phyloP scores from a whole-genome alignment of 495 filamentous ascomycete species.

The Penicillium crystallinum region DNA sequence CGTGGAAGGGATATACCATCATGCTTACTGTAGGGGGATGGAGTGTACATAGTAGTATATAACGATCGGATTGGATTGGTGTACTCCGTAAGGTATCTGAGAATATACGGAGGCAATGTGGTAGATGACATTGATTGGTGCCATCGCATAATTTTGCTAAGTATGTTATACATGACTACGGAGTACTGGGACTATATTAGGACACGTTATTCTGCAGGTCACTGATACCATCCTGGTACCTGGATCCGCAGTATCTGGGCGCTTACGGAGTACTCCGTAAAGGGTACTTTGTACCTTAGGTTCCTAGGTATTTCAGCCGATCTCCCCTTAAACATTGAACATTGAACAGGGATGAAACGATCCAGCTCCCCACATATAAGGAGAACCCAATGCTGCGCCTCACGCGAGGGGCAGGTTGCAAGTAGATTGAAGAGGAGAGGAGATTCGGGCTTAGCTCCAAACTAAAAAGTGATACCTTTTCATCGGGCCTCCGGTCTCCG shows the following conservation, averaged over 20 bases:
- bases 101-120: too few relatives aligned
- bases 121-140: too few relatives aligned
- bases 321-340: too few relatives aligned
- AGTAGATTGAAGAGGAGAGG: constrained; percentile 4
- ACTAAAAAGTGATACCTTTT: not conserved
- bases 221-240: not conserved
- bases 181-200: too few relatives aligned
- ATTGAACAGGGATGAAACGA: too few relatives aligned
- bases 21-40: not conserved
- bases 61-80: not conserved
- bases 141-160: too few relatives aligned
- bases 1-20: not conserved
- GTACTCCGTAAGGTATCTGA: too few relatives aligned
- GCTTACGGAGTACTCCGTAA: not conserved
- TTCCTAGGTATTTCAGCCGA: not conserved
- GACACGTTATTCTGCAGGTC: not conserved
- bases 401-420: not conserved
- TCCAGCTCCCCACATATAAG: too few relatives aligned
- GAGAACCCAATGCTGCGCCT: too few relatives aligned
- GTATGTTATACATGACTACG: too few relatives aligned
- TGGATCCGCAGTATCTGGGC: not conserved
- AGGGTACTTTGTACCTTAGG: too few relatives aligned
- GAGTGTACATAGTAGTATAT: not conserved
- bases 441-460: constrained; percentile 7
- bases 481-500: constrained; percentile 1